Percentiles rank a stretch among this genome's conserved stretches.
phyloP scores from a whole-genome alignment of 2,329 filamentous ascomycete species.

The Hypomyces perniciosus region DNA sequence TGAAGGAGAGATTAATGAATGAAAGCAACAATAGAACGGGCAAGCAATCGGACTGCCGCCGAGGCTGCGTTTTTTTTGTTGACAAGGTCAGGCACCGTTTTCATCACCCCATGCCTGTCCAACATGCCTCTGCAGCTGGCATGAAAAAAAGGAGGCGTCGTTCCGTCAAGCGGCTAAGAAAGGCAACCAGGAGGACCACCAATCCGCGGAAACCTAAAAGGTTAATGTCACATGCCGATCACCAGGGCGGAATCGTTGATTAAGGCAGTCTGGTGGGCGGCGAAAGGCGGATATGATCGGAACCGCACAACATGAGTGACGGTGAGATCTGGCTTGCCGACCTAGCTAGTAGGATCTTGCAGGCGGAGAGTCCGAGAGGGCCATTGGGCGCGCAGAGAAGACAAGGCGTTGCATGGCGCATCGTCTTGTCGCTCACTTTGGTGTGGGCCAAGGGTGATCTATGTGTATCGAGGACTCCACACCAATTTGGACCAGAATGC shows the following conservation, averaged over 20 bases:
- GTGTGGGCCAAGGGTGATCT: no score
- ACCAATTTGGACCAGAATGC: not conserved
- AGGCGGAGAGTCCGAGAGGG: no score
- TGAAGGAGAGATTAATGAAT: not conserved
- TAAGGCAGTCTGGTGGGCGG: conserved; percentile 3
- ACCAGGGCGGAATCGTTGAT: conserved; percentile 1
- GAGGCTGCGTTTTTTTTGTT: not conserved
- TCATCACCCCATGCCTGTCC: conserved; percentile 9
- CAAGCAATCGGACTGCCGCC: not conserved
- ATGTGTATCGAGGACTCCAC: not conserved
- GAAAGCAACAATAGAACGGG: not conserved
- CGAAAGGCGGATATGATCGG: conserved; percentile 13
- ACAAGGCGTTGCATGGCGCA: no score
- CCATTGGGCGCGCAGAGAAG: no score
- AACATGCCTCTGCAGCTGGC: not conserved
- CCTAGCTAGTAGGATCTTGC: no score
- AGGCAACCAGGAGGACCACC: conserved; percentile 6
- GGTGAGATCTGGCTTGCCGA: not conserved
- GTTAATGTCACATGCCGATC: conserved; percentile 9
- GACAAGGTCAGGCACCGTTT: not conserved
- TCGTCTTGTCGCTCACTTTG: no score
- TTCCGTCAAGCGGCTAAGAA: conserved; percentile 2
- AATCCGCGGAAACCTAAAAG: conserved; percentile 7
- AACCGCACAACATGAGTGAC: not conserved
- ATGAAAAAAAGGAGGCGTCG: conserved; percentile 7